Evolutionary conservation across 257 asterid species (phyloP).

Genomic region (Salvia hispanica): DNA sequence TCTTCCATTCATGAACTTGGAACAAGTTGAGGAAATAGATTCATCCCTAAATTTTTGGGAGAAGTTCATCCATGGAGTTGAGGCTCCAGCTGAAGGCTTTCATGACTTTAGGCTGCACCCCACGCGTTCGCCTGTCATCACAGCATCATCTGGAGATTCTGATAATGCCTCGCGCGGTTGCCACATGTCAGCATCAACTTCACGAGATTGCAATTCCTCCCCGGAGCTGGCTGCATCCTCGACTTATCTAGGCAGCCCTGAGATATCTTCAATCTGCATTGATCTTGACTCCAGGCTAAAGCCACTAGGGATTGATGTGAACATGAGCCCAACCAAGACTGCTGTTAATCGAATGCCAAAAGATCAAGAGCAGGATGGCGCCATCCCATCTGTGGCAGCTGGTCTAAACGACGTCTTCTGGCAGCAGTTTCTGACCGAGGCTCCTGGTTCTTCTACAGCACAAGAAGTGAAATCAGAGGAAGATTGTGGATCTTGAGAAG

Average conservation of each 20-base stretch:
- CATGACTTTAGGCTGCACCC: constrained; percentile 39
- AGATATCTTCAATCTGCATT: constrained; percentile 50
- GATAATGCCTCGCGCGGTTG: constrained; percentile 49
- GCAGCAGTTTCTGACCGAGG: constrained; percentile 83
- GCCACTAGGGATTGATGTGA: constrained; percentile 49
- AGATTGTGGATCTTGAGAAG: constrained; percentile 33
- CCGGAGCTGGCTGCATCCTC: constrained; percentile 41
- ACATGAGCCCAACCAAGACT: constrained; percentile 41
- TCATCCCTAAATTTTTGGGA: constrained; percentile 68
- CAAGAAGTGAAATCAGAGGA: constrained; percentile 52
- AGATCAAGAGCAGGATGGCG: constrained; percentile 32
- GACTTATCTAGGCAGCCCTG: constrained; percentile 46
- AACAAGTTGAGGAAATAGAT: constrained; percentile 54
- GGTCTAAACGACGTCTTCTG: constrained; percentile 77
- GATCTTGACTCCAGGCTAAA: constrained; percentile 44
- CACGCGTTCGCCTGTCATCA: constrained; percentile 36
- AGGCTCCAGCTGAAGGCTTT: constrained; percentile 35
- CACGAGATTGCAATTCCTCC: constrained; percentile 47
- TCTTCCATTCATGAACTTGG: constrained; percentile 44
- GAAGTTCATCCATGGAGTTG: constrained; percentile 48
- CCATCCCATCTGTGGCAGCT: constrained; percentile 36
- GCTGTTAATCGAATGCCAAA: constrained; percentile 26
- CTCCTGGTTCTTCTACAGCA: constrained; percentile 46
- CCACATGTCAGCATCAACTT: constrained; percentile 49
- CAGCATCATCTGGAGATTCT: constrained; percentile 57